phyloP scores from a whole-genome alignment of 2,329 filamentous ascomycete species.

The Talaromyces sp. region DNA sequence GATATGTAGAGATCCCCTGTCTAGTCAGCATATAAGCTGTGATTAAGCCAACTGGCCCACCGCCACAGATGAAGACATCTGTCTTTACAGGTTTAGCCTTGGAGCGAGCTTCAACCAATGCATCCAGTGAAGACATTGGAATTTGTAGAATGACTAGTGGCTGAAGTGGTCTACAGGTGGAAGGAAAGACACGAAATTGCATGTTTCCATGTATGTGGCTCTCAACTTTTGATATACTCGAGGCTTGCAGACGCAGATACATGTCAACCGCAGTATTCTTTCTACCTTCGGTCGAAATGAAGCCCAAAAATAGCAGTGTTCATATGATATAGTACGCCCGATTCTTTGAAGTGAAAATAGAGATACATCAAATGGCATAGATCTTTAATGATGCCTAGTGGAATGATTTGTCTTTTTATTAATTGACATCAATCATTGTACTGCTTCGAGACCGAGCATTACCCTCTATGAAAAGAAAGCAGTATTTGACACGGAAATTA shows the following conservation, averaged over 20 bases:
- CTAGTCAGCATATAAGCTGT: neutral
- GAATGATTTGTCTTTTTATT: neutral
- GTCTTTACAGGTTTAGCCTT: neutral
- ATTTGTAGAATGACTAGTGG: neutral
- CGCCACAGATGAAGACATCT: neutral
- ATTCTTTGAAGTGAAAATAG: neutral
- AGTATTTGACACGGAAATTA: neutral
- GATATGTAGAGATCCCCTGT: neutral
- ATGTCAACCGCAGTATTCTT: neutral
- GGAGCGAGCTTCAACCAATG: neutral
- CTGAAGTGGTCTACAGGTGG: neutral
- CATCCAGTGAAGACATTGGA: neutral
- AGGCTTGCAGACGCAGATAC: neutral
- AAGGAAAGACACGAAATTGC: neutral
- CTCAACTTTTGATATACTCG: neutral
- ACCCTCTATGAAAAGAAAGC: neutral
- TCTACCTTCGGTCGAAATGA: neutral
- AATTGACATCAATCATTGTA: neutral
- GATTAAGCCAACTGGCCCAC: neutral
- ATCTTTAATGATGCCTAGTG: neutral
- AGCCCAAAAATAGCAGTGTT: neutral
- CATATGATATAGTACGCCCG: neutral
- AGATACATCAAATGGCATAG: neutral
- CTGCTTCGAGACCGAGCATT: neutral
- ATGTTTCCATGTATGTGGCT: neutral